Evolutionary conservation across 2,329 filamentous ascomycete genomes (phyloP), one percentile per base, ranked within the genome.

Genomic region (Aspergillus pseudoviridinutans): DNA sequence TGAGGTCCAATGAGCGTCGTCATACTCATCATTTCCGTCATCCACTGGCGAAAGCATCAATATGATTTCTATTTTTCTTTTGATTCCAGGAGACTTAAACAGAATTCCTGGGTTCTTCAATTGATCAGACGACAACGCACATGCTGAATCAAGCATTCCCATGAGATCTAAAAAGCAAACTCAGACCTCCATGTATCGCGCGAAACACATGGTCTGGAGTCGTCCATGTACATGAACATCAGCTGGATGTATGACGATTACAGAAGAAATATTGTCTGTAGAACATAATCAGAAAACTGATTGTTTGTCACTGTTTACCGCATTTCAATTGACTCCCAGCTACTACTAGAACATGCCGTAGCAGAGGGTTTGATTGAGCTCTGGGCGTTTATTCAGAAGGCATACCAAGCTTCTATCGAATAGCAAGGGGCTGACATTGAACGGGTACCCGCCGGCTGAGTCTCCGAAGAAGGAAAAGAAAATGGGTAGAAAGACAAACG

Each of bases 291-390:
- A 10, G 22, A 17, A 10, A 22, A 4, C 4, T 47, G 4, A 9
- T 51, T n/a, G 20, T 49, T n/a, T 9, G 29, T 6, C 0, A n/a
- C 9, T 3, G 7, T 6, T 55, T 2, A 54, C 8, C 50, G 12
- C 24, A 27, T 17, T 56, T 32, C 63, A 87, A 82, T 83, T 96
- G 60, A 91, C 89, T 1, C 94, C 0, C 92, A 97, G 79, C 78
- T 89, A 12, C 80, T 97, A 53, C 80, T 97, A 53, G 97, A 99
- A 79, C 83, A 87, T n/a, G 91, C 90, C 10, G 86, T 95, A 4
- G 84, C 89, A 5, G 82, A 85, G 53, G 90, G 86, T 8, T 82
- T 99, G 22, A 86, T 85, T 64, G 80, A 83, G 41, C 82, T 97
- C 10, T 80, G 96, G 57, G 85, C 82, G 2, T 91, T 92, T 1